These are phyloP conservation scores for Scolecobasidium constrictum DNA, from an alignment of 2,329 filamentous ascomycete genomes.

Conservation along the genomic window DNA sequence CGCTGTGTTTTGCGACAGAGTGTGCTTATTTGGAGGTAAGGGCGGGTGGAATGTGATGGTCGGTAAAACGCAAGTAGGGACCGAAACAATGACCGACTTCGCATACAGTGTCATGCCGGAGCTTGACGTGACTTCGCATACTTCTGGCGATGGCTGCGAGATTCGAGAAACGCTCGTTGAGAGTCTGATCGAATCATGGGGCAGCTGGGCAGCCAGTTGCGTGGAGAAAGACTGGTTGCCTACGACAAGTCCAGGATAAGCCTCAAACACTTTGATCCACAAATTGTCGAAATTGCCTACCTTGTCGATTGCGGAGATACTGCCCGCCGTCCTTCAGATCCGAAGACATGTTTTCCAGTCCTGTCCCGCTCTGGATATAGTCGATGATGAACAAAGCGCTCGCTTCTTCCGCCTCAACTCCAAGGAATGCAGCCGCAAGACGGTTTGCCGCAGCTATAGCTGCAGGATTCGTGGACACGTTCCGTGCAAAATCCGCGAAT, in stretches of 20 bases:
- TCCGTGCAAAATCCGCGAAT: slow-evolving; percentile 27
- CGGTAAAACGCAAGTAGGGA: slow-evolving; percentile 36
- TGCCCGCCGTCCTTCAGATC: slow-evolving; percentile 43
- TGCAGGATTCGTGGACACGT: slow-evolving; percentile 19
- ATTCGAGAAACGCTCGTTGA: slow-evolving; percentile 18
- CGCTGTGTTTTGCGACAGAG: slow-evolving; percentile 22
- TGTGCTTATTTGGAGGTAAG: slow-evolving; percentile 31
- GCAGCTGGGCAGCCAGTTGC: slow-evolving; percentile 18
- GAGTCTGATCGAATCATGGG: slow-evolving; percentile 18
- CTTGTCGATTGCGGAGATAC: slow-evolving; percentile 39
- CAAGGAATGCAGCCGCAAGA: slow-evolving; percentile 41
- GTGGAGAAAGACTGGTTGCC: background rate
- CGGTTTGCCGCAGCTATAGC: slow-evolving; percentile 29
- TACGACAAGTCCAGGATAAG: no score
- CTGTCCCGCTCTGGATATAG: slow-evolving; percentile 43
- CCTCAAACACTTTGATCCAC: background rate
- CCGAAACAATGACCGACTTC: slow-evolving; percentile 36
- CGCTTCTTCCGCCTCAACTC: slow-evolving; percentile 37
- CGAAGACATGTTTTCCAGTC: slow-evolving; percentile 41
- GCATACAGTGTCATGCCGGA: slow-evolving; percentile 22
- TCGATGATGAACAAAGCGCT: slow-evolving; percentile 44
- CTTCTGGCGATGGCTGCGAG: slow-evolving; percentile 3
- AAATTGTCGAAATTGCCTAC: slow-evolving; percentile 24
- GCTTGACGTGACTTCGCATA: slow-evolving; percentile 16
- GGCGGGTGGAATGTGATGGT: slow-evolving; percentile 37